Percentiles rank a stretch among this genome's conserved stretches.
These are phyloP conservation scores for Podospora sp. DNA, from an alignment of 495 filamentous ascomycete species.

Conservation along the genomic window DNA sequence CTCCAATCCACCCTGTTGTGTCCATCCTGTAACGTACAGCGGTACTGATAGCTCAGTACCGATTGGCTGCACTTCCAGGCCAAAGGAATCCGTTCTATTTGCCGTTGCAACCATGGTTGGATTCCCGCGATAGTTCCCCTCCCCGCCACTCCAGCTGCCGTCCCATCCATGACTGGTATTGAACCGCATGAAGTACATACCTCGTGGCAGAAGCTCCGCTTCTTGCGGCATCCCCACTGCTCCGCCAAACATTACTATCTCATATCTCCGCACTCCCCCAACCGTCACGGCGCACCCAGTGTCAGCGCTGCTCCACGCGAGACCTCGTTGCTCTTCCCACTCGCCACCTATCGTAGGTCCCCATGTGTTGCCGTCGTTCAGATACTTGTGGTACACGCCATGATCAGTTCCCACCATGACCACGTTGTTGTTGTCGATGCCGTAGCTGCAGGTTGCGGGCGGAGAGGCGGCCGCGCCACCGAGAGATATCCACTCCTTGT, in stretches of 20 bases:
- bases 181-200: neutral
- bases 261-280: neutral
- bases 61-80: neutral
- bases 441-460: neutral
- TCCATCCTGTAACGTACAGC: neutral
- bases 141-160: neutral
- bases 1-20: neutral
- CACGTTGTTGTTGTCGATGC: neutral
- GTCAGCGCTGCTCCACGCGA: neutral
- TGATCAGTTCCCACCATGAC: neutral
- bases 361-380: neutral
- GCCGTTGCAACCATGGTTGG: neutral
- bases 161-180: neutral
- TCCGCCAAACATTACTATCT: neutral
- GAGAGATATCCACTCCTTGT: neutral
- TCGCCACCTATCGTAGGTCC: neutral
- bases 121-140: neutral
- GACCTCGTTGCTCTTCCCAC: neutral
- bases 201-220: neutral
- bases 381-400: neutral
- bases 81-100: neutral
- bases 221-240: neutral
- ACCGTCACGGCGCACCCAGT: neutral
- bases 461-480: neutral
- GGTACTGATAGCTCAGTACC: neutral